A percentile compares a stretch with the other conserved stretches of the same genome.
These are phyloP conservation scores for Madurella fahalii DNA, from an alignment of 2,329 filamentous ascomycete species.

Conservation along the genomic window DNA sequence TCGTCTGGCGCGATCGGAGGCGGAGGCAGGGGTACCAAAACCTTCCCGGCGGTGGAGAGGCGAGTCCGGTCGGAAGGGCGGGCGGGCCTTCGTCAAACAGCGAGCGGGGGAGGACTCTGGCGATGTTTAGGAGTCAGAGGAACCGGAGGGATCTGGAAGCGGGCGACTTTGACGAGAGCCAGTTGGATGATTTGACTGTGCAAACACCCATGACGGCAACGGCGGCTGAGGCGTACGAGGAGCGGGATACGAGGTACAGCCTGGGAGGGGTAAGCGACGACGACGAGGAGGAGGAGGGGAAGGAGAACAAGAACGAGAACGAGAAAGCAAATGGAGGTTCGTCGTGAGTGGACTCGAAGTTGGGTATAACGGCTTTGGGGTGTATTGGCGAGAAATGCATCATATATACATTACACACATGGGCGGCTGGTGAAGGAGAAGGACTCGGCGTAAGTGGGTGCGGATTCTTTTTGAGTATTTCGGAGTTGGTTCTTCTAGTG, in stretches of 20 bases:
- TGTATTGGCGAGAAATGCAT: too few relatives aligned
- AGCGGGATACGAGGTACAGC: slow-evolving; percentile 49
- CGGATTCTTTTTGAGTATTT: too few relatives aligned
- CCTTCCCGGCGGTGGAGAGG: slow-evolving; percentile 33
- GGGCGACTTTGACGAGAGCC: slow-evolving; percentile 62
- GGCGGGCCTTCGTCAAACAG: slow-evolving; percentile 3
- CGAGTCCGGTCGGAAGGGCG: slow-evolving; percentile 32
- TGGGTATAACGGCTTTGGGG: too few relatives aligned
- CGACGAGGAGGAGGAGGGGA: slow-evolving; percentile 26
- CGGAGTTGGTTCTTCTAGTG: too few relatives aligned
- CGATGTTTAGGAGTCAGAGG: slow-evolving; percentile 46
- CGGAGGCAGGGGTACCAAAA: slow-evolving; percentile 53
- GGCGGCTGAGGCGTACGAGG: slow-evolving; percentile 19
- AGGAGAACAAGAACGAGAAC: slow-evolving; percentile 15
- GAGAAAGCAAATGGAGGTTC: slow-evolving; percentile 8
- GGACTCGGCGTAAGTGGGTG: too few relatives aligned
- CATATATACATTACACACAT: too few relatives aligned
- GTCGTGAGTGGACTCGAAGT: background rate
- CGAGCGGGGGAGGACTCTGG: slow-evolving; percentile 20
- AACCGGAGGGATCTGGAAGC: slow-evolving; percentile 54
- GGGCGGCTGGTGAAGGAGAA: too few relatives aligned
- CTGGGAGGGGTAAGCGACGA: slow-evolving; percentile 53
- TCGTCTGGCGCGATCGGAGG: slow-evolving; percentile 60
- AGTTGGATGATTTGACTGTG: slow-evolving; percentile 58
- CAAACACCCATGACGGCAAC: slow-evolving; percentile 38